Evolutionary conservation across 495 filamentous ascomycete genomes (phyloP).

Genomic region (Durotheca rogersii): DNA sequence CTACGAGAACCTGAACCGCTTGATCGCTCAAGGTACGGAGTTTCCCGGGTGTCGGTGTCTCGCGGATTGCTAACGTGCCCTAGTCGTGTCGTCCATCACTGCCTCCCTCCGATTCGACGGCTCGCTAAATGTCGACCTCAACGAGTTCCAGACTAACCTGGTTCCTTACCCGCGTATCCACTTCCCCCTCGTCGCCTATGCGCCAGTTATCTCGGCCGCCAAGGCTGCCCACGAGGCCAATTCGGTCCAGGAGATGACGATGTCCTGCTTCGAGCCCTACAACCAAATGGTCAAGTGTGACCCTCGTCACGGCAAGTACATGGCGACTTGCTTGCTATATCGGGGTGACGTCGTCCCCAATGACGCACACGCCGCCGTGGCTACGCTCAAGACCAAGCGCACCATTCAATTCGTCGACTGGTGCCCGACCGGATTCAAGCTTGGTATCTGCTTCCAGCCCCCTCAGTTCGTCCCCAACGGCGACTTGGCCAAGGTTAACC

Average conservation of each 20-base stretch:
- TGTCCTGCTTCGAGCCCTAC: conserved; percentile 80
- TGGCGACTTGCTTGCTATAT: conserved; percentile 97
- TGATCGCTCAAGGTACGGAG: conserved; percentile 85
- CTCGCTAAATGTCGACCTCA: conserved; percentile 97
- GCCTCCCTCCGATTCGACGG: conserved; percentile 98
- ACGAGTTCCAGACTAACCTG: conserved; percentile 99
- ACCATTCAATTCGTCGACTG: conserved; percentile 99
- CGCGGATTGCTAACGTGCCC: conserved; percentile 22
- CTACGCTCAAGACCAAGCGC: conserved; percentile 95
- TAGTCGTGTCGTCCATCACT: conserved; percentile 96
- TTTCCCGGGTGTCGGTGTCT: neutral
- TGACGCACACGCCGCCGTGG: conserved; percentile 87
- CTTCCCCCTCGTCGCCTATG: conserved; percentile 96
- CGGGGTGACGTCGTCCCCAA: conserved; percentile 97
- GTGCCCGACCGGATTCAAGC: conserved; percentile 99
- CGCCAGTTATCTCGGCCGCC: conserved; percentile 87
- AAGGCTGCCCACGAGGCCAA: conserved; percentile 96
- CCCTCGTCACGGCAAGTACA: conserved; percentile 98
- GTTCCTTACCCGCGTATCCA: conserved; percentile 99
- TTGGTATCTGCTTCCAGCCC: conserved; percentile 99
- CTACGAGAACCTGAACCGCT: conserved; percentile 96
- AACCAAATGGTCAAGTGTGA: conserved; percentile 99
- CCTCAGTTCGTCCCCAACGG: conserved; percentile 94
- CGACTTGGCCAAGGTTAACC: conserved; percentile 94
- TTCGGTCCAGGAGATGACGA: conserved; percentile 83